Base-by-base conservation (phyloP, 2,329 filamentous ascomycete genomes). In the Penicillium sp. region DNA sequence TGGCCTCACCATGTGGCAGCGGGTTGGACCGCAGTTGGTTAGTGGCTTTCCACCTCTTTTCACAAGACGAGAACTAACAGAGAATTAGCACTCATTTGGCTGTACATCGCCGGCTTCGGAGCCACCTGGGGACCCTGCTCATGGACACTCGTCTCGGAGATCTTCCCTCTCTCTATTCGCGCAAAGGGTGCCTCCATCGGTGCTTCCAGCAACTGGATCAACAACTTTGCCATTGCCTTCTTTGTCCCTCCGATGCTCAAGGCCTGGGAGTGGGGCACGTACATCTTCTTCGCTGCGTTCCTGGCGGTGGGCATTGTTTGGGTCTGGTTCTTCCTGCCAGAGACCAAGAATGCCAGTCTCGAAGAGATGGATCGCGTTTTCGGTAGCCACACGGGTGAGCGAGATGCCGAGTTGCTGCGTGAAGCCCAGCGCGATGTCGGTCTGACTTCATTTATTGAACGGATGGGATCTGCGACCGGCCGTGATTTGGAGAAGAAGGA, bases 261-360 rank as follows among this genome's bases (percentile, higher is more conserved):
- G 7, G 41, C 50, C 16, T 62, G 60, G 57, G 44, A 60, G 46
- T 69, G 58, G 57, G 62, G 64, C 2, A 68, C 65, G 0, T 68
- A 64, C 10, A 65, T 69, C 30, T 67, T 67, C 50, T 67, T 68
- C 24, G 64, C 62, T 2, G 63, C n/a, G 4, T 64, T 64, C 50
- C 55, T 65, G 4, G 49, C 52, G 0, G 55, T 55, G 1, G 63
- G 61, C 6, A 63, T 66, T 3, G 47, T 53, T 22, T 66, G 64
- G 63, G 63, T 67, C 3, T 65, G 53, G 42, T 62, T 64, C 48
- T 65, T 60, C 57, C 74, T 86, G 64, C 84, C 80, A 1, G 75
- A 75, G 5, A 81, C 81, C 56, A 83, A 86, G 73, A 78, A 80
- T 72, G 74, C 73, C 56, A 73, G 78, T 49, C 77, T 85, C 24